Evolutionary conservation across 2,329 filamentous ascomycete genomes (phyloP), one percentile per base, ranked within the genome.

Genomic region (Arthrobotrys sphaeroides): DNA sequence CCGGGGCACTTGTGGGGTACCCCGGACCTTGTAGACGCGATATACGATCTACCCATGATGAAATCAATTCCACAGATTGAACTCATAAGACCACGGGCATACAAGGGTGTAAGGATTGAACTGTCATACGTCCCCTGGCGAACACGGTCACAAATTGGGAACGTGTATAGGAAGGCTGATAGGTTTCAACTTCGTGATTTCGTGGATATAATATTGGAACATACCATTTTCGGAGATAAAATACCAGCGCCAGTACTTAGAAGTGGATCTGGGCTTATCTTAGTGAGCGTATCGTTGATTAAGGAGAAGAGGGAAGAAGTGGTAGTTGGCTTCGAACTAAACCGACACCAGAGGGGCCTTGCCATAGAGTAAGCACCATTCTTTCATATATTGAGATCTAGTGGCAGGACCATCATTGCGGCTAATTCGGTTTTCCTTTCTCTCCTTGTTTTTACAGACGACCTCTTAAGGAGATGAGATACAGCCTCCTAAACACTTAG

Each of bases 1-100:
- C 51, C 51, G 9, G 51, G 38, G 10, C 51, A 55, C 38, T n/a
- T 55, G 7, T 55, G 51, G 51, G 51, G 51, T 38, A 55, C 51
- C 31, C 51, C 51, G 18, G 51, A 28, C 24, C 31, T 36, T 13
- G 22, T 18, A 38, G 16, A 16, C 26, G 28, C 51, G 13, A 55
- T 55, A n/a, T 38, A 55, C 18, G 51, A 20, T 12, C 20, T 55
- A 24, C 51, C 51, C 51, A 55, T 55, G 51, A 55, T 55, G 51
- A 24, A 38, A 38, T 55, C 51, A 3, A 55, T 55, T 38, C 51
- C 51, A 38, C 22, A 28, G 16, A 31, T 55, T 18, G 51, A 55
- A 24, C 51, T 55, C 18, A 28, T 55, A n/a, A 55, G 51, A n/a
- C 51, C 51, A 24, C 16, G 31, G 6, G 18, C 28, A 16, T 36